Percentiles rank a stretch among this genome's conserved stretches.
phyloP scores from a whole-genome alignment of 257 asterid species.

The Solanum arcanum region DNA sequence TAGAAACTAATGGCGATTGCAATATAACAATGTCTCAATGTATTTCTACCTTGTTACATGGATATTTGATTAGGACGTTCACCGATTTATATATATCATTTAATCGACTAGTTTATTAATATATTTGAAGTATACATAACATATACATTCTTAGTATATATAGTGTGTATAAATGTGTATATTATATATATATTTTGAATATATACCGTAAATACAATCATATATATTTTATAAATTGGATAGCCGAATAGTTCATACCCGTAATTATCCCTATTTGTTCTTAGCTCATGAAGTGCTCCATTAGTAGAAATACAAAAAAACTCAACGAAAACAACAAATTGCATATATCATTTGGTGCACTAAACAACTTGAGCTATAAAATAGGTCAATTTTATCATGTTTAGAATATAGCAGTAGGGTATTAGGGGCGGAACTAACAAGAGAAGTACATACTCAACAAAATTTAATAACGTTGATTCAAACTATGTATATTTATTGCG shows the following conservation, averaged over 20 bases:
- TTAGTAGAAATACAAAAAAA: background rate
- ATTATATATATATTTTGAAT: background rate
- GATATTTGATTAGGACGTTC: background rate
- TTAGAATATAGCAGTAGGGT: background rate
- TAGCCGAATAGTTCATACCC: background rate
- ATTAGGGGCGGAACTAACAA: background rate
- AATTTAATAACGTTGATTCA: background rate
- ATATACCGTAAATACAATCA: background rate
- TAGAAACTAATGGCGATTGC: background rate
- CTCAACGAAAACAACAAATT: background rate
- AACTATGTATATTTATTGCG: too few species aligned
- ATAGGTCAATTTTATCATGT: background rate
- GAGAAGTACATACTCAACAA: background rate
- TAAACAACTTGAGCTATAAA: background rate
- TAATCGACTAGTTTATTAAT: background rate
- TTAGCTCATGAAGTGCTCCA: conserved; percentile 3
- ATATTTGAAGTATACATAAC: background rate
- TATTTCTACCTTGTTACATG: background rate
- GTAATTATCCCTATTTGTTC: background rate
- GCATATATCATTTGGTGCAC: background rate
- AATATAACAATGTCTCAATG: background rate
- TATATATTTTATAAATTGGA: background rate
- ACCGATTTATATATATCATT: background rate
- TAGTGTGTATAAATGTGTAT: background rate
- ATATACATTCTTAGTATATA: background rate